These are phyloP conservation scores for Coemansia sp. DNA, from an alignment of 192 early-diverging fungal genomes.

Conservation along the genomic window DNA sequence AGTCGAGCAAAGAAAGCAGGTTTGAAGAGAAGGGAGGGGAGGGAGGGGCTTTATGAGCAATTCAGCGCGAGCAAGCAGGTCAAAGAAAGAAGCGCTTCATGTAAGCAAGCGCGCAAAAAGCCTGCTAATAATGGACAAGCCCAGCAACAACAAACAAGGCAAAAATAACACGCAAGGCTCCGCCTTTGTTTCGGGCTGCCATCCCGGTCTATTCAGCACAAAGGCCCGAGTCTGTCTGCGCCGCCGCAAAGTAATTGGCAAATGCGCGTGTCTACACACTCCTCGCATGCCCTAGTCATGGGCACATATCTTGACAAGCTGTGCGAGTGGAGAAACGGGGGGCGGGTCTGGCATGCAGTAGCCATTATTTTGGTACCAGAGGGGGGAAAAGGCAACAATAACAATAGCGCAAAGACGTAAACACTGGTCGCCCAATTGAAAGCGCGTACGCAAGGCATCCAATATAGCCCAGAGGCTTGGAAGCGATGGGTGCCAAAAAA, in stretches of 20 bases:
- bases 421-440: slow-evolving; percentile 1
- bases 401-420: background rate
- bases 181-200: background rate
- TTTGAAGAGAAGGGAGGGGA: slow-evolving; percentile 12
- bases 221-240: background rate
- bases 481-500: background rate
- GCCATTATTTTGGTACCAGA: slow-evolving; percentile 1
- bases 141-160: slow-evolving; percentile 5
- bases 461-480: slow-evolving; percentile 4
- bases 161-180: background rate
- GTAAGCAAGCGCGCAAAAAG: background rate
- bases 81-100: background rate
- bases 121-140: slow-evolving; percentile 3
- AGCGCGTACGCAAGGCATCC: background rate
- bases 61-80: background rate
- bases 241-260: background rate
- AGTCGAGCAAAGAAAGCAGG: background rate
- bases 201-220: background rate
- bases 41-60: background rate
- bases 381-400: background rate
- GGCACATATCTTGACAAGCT: background rate
- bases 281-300: slow-evolving; percentile 1
- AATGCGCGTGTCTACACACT: background rate
- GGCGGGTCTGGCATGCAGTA: background rate
- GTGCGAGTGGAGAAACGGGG: background rate